Percentiles rank a stretch among this genome's conserved stretches.
These are phyloP conservation scores for Chamaecrista fasciculata DNA, from an alignment of 306 rosid genomes.

Conservation along the genomic window DNA sequence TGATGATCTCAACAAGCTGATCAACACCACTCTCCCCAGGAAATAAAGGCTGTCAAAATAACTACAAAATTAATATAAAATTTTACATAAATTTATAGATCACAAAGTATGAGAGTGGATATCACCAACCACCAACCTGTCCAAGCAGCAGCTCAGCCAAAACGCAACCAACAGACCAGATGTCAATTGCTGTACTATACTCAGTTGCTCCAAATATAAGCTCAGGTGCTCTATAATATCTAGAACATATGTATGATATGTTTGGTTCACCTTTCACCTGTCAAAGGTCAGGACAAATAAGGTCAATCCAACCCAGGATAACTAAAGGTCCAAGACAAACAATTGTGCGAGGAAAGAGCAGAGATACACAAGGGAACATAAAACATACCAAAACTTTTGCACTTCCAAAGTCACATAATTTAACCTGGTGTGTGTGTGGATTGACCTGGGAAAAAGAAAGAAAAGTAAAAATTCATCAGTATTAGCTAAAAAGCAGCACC, in stretches of 20 bases:
- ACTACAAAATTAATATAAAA: background rate
- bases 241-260: constrained; percentile 92
- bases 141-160: constrained; percentile 95
- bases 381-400: constrained; percentile 91
- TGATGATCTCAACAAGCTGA: constrained; percentile 97
- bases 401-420: constrained; percentile 94
- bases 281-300: constrained; percentile 21
- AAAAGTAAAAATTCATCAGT: constrained; percentile 5
- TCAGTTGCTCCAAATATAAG: constrained; percentile 99
- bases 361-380: background rate
- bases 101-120: background rate
- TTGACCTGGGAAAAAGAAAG: constrained; percentile 69
- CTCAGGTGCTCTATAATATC: constrained; percentile 97
- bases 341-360: background rate
- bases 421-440: constrained; percentile 97
- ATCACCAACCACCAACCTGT: constrained; percentile 58
- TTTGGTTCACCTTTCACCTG: constrained; percentile 99
- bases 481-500: constrained; percentile 1
- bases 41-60: constrained; percentile 70
- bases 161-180: constrained; percentile 98
- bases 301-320: constrained; percentile 11
- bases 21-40: constrained; percentile 99
- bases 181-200: constrained; percentile 86
- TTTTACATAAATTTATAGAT: background rate
- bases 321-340: constrained; percentile 7